Percentiles rank a stretch among this genome's conserved stretches.
Conservation (phyloP, 2,329 filamentous ascomycete species). For the Pestalotiopsis sp. region DNA sequence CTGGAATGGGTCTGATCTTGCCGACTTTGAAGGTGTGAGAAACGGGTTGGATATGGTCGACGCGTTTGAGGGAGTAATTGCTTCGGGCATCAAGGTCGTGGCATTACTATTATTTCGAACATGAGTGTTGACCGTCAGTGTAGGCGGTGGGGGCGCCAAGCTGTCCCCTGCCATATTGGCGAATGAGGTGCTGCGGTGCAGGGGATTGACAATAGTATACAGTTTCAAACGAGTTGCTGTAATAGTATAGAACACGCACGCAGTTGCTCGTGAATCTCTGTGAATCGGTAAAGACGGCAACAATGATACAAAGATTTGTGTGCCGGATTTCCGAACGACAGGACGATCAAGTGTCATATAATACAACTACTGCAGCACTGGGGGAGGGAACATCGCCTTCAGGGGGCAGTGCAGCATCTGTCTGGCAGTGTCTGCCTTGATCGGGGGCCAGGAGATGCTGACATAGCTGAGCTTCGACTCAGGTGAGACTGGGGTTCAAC, state of each 20-base stretch:
- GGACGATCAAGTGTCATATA: slow-evolving; percentile 10
- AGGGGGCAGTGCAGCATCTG: not conserved
- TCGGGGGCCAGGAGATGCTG: slow-evolving; percentile 1
- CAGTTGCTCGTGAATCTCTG: not conserved
- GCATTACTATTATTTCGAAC: slow-evolving; percentile 25
- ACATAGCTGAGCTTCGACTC: not conserved
- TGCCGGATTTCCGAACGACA: slow-evolving; percentile 7
- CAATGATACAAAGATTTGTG: not conserved
- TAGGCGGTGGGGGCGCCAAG: slow-evolving; percentile 32
- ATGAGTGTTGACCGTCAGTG: slow-evolving; percentile 28
- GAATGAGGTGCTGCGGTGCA: not conserved
- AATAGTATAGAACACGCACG: not conserved
- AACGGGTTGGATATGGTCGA: slow-evolving; percentile 36
- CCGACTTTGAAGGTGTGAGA: slow-evolving; percentile 28
- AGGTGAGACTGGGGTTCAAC: not conserved
- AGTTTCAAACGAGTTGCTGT: not conserved
- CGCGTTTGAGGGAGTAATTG: slow-evolving; percentile 28
- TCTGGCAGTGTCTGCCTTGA: not conserved
- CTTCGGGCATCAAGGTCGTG: slow-evolving; percentile 26
- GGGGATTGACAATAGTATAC: not conserved
- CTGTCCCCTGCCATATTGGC: slow-evolving; percentile 15
- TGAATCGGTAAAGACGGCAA: slow-evolving; percentile 8
- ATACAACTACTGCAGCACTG: not conserved
- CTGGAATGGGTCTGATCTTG: slow-evolving; percentile 26
- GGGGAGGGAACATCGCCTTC: too few species aligned